Conservation (phyloP, 352 stramenopile genomes). For the Plasmopara muralis region DNA sequence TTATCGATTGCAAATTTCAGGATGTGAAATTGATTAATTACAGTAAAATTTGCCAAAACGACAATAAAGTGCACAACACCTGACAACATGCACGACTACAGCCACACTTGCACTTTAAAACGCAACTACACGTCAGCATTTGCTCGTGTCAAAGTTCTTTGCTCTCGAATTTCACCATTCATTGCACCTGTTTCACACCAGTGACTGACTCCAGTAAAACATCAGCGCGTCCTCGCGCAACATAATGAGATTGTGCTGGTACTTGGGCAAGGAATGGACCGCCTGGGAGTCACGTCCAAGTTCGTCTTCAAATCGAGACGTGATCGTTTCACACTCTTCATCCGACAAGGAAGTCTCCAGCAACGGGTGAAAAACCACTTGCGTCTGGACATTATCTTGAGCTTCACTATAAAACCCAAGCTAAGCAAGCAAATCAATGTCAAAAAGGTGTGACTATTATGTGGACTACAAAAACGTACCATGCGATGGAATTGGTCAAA, state of each 20-base stretch:
- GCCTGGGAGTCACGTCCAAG: constrained; percentile 53
- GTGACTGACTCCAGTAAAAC: constrained; percentile 83
- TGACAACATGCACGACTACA: constrained; percentile 1
- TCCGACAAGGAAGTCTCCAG: constrained; percentile 49
- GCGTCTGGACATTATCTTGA: constrained; percentile 62
- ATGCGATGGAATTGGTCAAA: constrained; percentile 82
- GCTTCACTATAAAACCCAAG: constrained; percentile 77
- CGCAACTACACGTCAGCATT: background rate
- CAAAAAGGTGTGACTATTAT: background rate
- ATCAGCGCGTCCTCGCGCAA: constrained; percentile 79
- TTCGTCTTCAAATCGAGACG: constrained; percentile 51
- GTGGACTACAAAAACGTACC: constrained; percentile 30
- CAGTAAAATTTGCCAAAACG: background rate
- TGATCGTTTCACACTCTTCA: constrained; percentile 61
- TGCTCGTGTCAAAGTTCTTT: too few relatives aligned
- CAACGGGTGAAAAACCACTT: constrained; percentile 72
- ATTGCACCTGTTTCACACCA: constrained; percentile 29
- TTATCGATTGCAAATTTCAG: constrained; percentile 45
- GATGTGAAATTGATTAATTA: constrained; percentile 14
- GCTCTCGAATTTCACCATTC: too few relatives aligned
- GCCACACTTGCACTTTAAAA: background rate
- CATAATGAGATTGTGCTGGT: constrained; percentile 79
- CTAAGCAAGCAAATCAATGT: constrained; percentile 19
- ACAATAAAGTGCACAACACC: too few relatives aligned
- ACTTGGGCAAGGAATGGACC: constrained; percentile 77